Conservation (phyloP, 768 basidiomycete species). For the Tylopilus vinaceipallidus region DNA sequence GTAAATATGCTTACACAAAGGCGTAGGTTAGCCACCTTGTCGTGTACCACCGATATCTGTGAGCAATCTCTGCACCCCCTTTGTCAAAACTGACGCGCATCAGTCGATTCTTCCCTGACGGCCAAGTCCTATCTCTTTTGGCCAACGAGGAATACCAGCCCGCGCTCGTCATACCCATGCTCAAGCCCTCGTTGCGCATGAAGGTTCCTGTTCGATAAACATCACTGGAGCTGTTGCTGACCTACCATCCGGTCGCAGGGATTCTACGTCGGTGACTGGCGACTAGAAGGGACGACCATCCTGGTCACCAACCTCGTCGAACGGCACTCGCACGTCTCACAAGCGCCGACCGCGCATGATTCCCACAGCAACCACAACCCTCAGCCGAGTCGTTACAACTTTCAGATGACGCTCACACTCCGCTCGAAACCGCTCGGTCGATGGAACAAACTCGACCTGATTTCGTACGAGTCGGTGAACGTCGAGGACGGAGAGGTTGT, state of each 20-base stretch:
- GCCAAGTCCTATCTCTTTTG: conserved; percentile 81
- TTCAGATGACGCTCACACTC: conserved; percentile 70
- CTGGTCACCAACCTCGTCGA: conserved; percentile 65
- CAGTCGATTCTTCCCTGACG: conserved; percentile 86
- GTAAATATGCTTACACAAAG: conserved; percentile 6
- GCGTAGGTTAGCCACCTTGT: conserved; percentile 76
- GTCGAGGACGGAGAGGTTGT: conserved; percentile 70
- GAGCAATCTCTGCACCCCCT: conserved; percentile 25
- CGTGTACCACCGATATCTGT: conserved; percentile 93
- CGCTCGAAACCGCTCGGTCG: conserved; percentile 73
- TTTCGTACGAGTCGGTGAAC: conserved; percentile 72
- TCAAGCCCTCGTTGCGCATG: conserved; percentile 75
- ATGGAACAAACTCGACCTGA: conserved; percentile 80
- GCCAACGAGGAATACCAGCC: conserved; percentile 76
- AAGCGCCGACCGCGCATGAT: conserved; percentile 7
- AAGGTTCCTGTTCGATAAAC: conserved; percentile 45
- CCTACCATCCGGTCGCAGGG: conserved; percentile 46
- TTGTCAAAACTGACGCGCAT: neutral
- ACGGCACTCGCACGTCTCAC: conserved; percentile 8
- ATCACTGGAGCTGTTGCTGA: neutral
- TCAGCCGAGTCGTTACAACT: conserved; percentile 52
- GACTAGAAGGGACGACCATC: conserved; percentile 59
- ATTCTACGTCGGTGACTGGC: conserved; percentile 70
- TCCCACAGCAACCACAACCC: conserved; percentile 4
- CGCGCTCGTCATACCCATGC: conserved; percentile 66